phyloP scores from a whole-genome alignment of 768 basidiomycete species.

The Pleurotus pulmonarius region DNA sequence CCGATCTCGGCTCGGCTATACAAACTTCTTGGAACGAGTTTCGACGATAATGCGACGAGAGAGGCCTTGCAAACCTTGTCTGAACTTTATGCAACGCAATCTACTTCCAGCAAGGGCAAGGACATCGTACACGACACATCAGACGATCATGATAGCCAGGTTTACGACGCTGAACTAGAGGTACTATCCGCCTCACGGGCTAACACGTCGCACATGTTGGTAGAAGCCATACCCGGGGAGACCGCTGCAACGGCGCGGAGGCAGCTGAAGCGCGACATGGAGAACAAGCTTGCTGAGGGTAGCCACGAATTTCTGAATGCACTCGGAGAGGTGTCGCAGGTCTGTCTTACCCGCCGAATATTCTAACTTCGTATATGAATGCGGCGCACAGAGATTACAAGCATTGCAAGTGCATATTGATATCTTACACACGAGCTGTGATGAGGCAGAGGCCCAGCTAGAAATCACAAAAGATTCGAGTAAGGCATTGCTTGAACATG shows the following conservation, averaged over 20 bases:
- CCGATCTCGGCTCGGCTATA: conserved; percentile 87
- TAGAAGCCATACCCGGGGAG: conserved; percentile 47
- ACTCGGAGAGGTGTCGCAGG: conserved; percentile 87
- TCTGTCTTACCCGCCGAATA: conserved; percentile 35
- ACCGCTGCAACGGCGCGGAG: conserved; percentile 73
- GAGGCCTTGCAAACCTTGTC: conserved; percentile 85
- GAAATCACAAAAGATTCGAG: conserved; percentile 74
- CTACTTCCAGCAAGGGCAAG: conserved; percentile 24
- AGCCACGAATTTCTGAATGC: conserved; percentile 81
- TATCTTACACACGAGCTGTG: conserved; percentile 80
- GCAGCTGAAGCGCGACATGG: conserved; percentile 80
- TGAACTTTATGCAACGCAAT: conserved; percentile 56
- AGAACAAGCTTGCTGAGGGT: conserved; percentile 75
- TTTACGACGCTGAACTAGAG: conserved; percentile 22
- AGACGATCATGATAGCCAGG: conserved; percentile 25
- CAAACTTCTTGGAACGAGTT: conserved; percentile 82
- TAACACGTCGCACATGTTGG: conserved; percentile 15
- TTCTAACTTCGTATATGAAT: conserved; percentile 2
- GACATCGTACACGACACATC: conserved; percentile 21
- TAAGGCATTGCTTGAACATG: conserved; percentile 75
- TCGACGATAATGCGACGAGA: conserved; percentile 69
- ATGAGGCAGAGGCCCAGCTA: conserved; percentile 78
- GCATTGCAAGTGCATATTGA: conserved; percentile 72
- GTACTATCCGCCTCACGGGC: conserved; percentile 1
- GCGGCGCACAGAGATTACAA: conserved; percentile 66